Percentiles rank a stretch among this genome's conserved stretches.
Conservation (phyloP, 371 early-diverging fungal species). For the Actinomortierella wolfii region DNA sequence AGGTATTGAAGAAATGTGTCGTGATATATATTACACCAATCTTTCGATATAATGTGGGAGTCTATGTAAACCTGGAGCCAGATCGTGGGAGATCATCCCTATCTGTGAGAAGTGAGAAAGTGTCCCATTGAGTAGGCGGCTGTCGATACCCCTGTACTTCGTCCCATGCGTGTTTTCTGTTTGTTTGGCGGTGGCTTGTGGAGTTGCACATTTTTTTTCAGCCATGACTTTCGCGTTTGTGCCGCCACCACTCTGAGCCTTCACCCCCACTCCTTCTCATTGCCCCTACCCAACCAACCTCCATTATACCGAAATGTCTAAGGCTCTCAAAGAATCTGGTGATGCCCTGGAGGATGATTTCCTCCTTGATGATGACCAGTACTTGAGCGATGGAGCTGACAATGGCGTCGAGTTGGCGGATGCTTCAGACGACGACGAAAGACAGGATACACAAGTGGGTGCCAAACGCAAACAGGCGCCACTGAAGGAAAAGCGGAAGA, state of each 20-base stretch:
- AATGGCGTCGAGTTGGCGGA: constrained; percentile 15
- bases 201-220: too few species aligned
- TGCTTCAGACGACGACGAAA: constrained; percentile 26
- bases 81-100: too few species aligned
- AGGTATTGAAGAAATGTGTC: too few species aligned
- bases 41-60: too few species aligned
- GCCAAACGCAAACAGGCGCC: constrained; percentile 51
- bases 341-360: constrained; percentile 75
- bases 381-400: constrained; percentile 48
- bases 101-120: too few species aligned
- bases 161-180: too few species aligned
- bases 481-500: constrained; percentile 54
- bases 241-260: background rate
- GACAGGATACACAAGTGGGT: constrained; percentile 16
- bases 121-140: background rate
- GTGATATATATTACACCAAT: too few species aligned
- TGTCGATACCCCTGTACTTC: background rate
- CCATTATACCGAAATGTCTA: constrained; percentile 19
- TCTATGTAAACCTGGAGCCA: too few species aligned
- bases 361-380: constrained; percentile 53
- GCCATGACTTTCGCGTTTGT: background rate
- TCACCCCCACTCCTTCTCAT: background rate
- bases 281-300: background rate
- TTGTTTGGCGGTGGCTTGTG: too few species aligned
- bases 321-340: constrained; percentile 48